A percentile compares a stretch with the other conserved stretches of the same genome.
Evolutionary conservation across 306 rosid genomes (phyloP).

Genomic region (Pueraria montana): DNA sequence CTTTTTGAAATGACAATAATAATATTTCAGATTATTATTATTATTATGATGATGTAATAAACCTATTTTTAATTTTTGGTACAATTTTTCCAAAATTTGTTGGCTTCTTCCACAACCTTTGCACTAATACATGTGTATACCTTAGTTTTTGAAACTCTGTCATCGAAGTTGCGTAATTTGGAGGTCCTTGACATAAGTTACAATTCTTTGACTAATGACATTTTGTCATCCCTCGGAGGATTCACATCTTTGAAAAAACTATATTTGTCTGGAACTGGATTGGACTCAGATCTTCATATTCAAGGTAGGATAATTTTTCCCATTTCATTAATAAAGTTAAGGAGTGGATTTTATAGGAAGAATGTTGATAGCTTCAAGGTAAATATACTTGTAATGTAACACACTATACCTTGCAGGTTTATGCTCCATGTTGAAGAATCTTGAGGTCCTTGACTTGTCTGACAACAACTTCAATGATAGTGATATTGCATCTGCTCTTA

Average conservation of each 20-base stretch:
- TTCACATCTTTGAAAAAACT: slow-evolving; percentile 32
- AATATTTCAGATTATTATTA: neutral
- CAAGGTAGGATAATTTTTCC: neutral
- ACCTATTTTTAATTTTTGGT: neutral
- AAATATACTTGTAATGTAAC: neutral
- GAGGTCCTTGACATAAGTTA: slow-evolving; percentile 4
- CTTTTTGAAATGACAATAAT: too few species aligned
- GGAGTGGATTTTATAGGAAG: neutral
- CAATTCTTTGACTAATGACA: neutral
- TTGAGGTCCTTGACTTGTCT: slow-evolving; percentile 20
- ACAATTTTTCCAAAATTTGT: neutral
- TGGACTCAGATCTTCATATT: slow-evolving; percentile 30
- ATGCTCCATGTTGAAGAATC: neutral
- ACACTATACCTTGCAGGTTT: slow-evolving; percentile 19
- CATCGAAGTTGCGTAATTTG: neutral
- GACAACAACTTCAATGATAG: neutral
- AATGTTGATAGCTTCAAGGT: neutral
- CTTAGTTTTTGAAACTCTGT: neutral
- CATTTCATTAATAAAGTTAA: neutral
- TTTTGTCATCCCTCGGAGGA: slow-evolving; percentile 21
- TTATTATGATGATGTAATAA: neutral
- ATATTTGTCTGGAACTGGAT: neutral
- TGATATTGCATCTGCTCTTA: neutral
- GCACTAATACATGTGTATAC: neutral
- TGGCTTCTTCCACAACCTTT: neutral